These are phyloP conservation scores for Aureobasidium namibiae DNA, from an alignment of 2,329 filamentous ascomycete genomes.

Conservation along the genomic window DNA sequence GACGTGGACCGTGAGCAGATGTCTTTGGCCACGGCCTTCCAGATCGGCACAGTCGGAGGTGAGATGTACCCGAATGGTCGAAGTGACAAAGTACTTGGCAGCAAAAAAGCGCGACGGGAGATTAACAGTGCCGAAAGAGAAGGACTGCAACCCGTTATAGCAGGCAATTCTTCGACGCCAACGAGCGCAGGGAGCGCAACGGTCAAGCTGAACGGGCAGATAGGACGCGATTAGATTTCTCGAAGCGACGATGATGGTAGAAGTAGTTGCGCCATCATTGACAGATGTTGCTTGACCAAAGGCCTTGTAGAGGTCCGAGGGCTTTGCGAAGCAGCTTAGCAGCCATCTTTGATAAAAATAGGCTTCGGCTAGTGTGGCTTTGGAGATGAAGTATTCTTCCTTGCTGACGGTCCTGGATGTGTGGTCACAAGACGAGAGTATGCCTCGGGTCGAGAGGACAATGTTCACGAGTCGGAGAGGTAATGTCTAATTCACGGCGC, in stretches of 20 bases:
- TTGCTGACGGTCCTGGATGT: neutral
- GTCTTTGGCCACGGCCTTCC: neutral
- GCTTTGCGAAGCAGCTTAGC: neutral
- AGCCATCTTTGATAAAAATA: too few species aligned
- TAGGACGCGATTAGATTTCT: neutral
- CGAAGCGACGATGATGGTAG: neutral
- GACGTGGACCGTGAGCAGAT: neutral
- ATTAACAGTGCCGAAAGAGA: conserved; percentile 9
- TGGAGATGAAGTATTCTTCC: neutral
- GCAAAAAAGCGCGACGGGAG: conserved; percentile 6
- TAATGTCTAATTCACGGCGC: neutral
- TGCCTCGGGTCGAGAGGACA: neutral
- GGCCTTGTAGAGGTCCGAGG: neutral
- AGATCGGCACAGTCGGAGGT: neutral
- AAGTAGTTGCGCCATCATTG: conserved; percentile 7
- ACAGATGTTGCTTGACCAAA: neutral
- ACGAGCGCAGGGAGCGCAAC: neutral
- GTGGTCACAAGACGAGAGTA: neutral
- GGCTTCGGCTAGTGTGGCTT: neutral
- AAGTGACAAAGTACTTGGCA: conserved; percentile 1
- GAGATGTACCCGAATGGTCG: conserved; percentile 5
- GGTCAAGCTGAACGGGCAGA: neutral
- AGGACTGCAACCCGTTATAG: neutral
- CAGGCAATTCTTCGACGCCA: neutral
- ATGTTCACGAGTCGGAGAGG: neutral